phyloP scores from a whole-genome alignment of 768 basidiomycete genomes.

The Naganishia antarctica region DNA sequence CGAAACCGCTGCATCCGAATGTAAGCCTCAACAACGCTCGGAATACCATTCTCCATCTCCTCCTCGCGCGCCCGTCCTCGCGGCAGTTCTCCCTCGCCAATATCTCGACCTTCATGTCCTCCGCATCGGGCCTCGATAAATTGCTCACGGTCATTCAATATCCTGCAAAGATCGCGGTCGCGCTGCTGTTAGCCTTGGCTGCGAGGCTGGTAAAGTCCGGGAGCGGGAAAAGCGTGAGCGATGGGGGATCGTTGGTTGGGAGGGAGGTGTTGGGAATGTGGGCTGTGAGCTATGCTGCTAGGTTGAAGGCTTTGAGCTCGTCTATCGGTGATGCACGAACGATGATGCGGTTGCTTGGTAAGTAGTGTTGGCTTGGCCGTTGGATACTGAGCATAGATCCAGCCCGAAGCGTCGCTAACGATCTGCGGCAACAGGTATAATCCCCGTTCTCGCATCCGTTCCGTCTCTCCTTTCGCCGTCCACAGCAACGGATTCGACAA shows the following conservation, averaged over 20 bases:
- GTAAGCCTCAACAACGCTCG: not conserved
- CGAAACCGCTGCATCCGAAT: conserved; percentile 2
- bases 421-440: conserved; percentile 32
- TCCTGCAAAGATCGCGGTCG: conserved; percentile 41
- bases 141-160: conserved; percentile 45
- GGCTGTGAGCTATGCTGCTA: conserved; percentile 1
- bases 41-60: conserved; percentile 57
- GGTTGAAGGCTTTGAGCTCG: conserved; percentile 21
- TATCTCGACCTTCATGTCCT: conserved; percentile 26
- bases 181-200: conserved; percentile 31
- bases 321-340: conserved; percentile 43
- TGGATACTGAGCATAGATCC: too few species aligned
- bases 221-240: conserved; percentile 34
- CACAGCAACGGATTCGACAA: conserved; percentile 23
- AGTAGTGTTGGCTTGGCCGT: conserved; percentile 23
- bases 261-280: not conserved
- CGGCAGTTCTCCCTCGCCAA: conserved; percentile 52
- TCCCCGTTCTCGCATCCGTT: conserved; percentile 34
- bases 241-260: conserved; percentile 11
- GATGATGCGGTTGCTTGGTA: conserved; percentile 46
- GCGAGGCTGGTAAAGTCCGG: conserved; percentile 8
- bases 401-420: too few species aligned
- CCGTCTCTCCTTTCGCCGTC: conserved; percentile 22
- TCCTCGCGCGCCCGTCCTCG: conserved; percentile 60
- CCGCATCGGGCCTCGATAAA: conserved; percentile 44